These are phyloP conservation scores for Chlamydomonas sp. DNA, from an alignment of 139 green algal genomes.

Conservation along the genomic window DNA sequence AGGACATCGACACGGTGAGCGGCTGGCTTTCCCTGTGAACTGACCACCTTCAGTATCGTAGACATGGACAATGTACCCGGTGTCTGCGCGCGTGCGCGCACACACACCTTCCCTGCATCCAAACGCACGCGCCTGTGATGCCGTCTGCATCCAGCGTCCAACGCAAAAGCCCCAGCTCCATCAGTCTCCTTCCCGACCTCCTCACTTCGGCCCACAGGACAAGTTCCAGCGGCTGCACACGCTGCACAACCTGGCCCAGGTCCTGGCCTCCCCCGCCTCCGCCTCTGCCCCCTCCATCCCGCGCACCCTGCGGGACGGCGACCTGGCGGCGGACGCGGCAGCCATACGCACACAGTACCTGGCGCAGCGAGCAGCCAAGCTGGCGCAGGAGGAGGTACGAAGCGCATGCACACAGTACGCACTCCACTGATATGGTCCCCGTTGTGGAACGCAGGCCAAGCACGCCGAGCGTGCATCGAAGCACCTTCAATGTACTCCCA, in stretches of 20 bases:
- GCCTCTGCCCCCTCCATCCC: slow-evolving; percentile 30
- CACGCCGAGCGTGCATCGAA: too few species aligned
- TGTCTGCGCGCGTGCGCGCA: too few species aligned
- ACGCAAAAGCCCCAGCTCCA: not conserved
- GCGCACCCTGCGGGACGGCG: slow-evolving; percentile 72
- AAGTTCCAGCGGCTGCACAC: slow-evolving; percentile 89
- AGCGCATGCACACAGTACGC: too few species aligned
- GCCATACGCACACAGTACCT: slow-evolving; percentile 68
- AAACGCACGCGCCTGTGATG: too few species aligned
- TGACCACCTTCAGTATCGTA: too few species aligned
- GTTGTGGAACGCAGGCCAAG: too few species aligned
- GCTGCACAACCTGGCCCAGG: slow-evolving; percentile 81
- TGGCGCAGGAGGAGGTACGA: slow-evolving; percentile 45
- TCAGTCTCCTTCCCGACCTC: not conserved
- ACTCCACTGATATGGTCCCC: too few species aligned
- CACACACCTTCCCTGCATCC: too few species aligned
- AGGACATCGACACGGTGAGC: too few species aligned
- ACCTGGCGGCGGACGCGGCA: slow-evolving; percentile 54
- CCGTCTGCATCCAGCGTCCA: not conserved
- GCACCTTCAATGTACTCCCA: too few species aligned
- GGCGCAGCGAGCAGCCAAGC: slow-evolving; percentile 41
- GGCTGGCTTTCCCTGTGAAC: too few species aligned
- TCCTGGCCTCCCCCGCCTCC: slow-evolving; percentile 49
- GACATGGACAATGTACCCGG: too few species aligned
- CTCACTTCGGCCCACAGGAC: slow-evolving; percentile 54